Base-by-base conservation (phyloP, 129 eudicot genomes). In the Oenanthe sinensis region DNA sequence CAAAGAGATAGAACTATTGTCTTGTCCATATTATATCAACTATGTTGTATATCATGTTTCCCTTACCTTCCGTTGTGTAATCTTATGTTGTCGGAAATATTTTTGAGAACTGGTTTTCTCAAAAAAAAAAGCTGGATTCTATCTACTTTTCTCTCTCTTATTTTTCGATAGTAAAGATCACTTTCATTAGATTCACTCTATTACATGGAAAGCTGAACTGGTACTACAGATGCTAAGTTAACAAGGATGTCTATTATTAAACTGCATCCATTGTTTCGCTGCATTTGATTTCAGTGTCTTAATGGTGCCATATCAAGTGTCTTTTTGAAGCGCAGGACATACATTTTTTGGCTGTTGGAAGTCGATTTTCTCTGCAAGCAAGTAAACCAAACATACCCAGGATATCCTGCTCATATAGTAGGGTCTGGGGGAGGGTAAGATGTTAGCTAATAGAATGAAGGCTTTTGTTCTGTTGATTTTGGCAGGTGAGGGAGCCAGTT, bases 401-500 rank as follows among this genome's bases (percentile, higher is more conserved):
- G 20, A 6, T 54, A 5, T 5, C 26, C 28, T 55, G 8, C 28
- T 55, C 63, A 19, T 3, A 14, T 20, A 55, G 28, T 4, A 55
- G 63, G 28, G 6, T 49, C 46, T 37, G 58, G 60, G n/a, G 26
- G 7, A 24, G 63, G 63, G 28, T 20, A 55, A 55, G 63, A 55
- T 55, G 13, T 6, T 6, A 58, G 55, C 19, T 46, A 36, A 28
- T n/a, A 24, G 8, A 24, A 69, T 52, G 4, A 78, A 75, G 63
- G 71, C 77, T 40, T 71, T 49, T 79, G 19, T 58, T 28, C 17
- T 71, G 81, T 45, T 75, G 47, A 74, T 26, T 81, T 77, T 83
- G 85, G 55, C 87, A 92, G 97, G 88, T 45, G 68, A 85, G 89
- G 84, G 97, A 93, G 86, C 97, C 98, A 45, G 88, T 91, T 77